Base-by-base conservation (phyloP, 192 early-diverging fungal species). In the Funneliformis geosporum region DNA sequence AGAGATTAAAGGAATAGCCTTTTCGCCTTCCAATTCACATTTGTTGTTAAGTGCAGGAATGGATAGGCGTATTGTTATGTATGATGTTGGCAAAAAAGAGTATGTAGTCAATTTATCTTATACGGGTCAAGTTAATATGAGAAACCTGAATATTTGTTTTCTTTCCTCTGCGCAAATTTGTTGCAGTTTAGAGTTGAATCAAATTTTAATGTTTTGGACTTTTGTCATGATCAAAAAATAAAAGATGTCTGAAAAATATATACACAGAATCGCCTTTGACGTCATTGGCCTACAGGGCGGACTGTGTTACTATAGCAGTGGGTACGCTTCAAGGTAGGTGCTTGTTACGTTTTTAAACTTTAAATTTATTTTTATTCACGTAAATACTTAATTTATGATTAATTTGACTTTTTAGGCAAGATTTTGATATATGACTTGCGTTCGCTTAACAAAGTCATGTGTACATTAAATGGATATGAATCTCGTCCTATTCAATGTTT, bases 401-500 rank as follows among this genome's bases (percentile, higher is more conserved):
- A 33, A 33, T 33, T 33, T 33, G 33, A 33, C 33, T 33, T 0
- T 33, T 33, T 67, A 78, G 76, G 76, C 55, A 83, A 83, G 46
- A 81, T 87, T 16, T 39, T 85, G 18, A 55, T 87, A 9, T 87
- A 87, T 28, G 86, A 87, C 38, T 47, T 87, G n/a, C 71, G 86
- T 60, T 82, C 83, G 4, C 55, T 78, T 4, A 83, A 42, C 61
- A 80, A 81, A 72, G 82, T 81, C 11, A 83, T 82, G 18, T 80
- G 74, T 60, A 60, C 62, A 8, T 73, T 80, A 44, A 27, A 18
- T n/a, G 80, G 60, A 1, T 59, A 62, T 27, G 73, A 80, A 43
- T 28, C 42, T 33, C 47, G n/a, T 46, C 62, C 80, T 10, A 69
- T 83, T 38, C 66, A 82, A 18, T 84, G 81, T 43, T 81, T 82